Base-by-base conservation (phyloP, 305 asterid genomes). In the Rubia occidens region DNA sequence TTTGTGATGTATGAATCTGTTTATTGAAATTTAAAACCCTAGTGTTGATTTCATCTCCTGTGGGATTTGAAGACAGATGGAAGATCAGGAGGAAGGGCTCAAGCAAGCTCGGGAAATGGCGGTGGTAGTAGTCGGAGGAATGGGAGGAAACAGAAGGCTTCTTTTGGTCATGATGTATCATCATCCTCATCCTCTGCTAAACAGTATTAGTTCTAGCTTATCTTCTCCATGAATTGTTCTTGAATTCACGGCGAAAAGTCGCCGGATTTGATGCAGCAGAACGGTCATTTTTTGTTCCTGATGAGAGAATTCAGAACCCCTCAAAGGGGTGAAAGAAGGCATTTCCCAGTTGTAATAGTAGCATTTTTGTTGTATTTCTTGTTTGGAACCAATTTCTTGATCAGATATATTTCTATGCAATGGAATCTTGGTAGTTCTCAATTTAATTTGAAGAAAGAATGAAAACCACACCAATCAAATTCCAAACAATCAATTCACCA, bases 21-120 rank as follows among this genome's bases (percentile, higher is more conserved):
- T 21, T 56, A 20, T 15, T 11, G 6, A 4, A 53, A 6, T 24
- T 24, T 24, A 24, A 24, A 24, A 24, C 21, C 21, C 59, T 56
- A 56, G 20, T 17, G 58, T 51, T 20, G 58, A 20, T 51, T 51
- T 32, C 4, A 42, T 68, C 6, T 44, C 20, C 20, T 8, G 15
- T 51, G 2, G 14, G 44, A 67, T 59, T 67, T 70, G 74, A 77
- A 76, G 82, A 49, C 80, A 64, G 86, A 83, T 35, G 86, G 85
- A 55, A 59, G 77, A 11, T 65, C 74, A 0, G 78, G 73, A 66
- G 77, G 29, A 32, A 82, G 79, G 79, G 78, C 75, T 56, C 61
- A 17, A 56, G 75, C 77, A 82, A 71, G 71, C 44, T 79, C 61
- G 44, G 82, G 66, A 77, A 83, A 4, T 58, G 35, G 76, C 75